phyloP scores from a whole-genome alignment of 129 eudicot genomes.

The Flaveria trinervia region DNA sequence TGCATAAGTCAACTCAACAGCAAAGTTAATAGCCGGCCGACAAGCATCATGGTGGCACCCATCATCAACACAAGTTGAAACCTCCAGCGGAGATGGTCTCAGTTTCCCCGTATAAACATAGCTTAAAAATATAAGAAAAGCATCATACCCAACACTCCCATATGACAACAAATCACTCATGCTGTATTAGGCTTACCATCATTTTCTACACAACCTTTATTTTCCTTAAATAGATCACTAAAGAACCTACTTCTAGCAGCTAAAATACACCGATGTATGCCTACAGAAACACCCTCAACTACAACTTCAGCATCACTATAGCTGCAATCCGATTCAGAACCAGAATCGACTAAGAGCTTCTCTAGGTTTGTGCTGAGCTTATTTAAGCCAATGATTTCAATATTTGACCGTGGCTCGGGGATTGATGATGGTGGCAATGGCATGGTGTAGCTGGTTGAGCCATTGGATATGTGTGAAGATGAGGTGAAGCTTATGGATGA shows the following conservation, averaged over 20 bases:
- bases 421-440: slow-evolving; percentile 31
- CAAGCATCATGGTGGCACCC: slow-evolving; percentile 78
- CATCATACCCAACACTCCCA: slow-evolving; percentile 66
- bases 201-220: slow-evolving; percentile 29
- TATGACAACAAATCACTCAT: slow-evolving; percentile 55
- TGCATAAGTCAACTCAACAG: slow-evolving; percentile 76
- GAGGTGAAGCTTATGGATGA: slow-evolving; percentile 64
- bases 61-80: slow-evolving; percentile 73
- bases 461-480: slow-evolving; percentile 57
- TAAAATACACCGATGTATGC: slow-evolving; percentile 77
- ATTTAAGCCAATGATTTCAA: slow-evolving; percentile 56
- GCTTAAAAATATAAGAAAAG: slow-evolving; percentile 57
- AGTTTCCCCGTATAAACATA: slow-evolving; percentile 81
- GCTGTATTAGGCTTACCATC: slow-evolving; percentile 48
- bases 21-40: slow-evolving; percentile 72
- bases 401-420: slow-evolving; percentile 41
- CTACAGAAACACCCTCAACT: slow-evolving; percentile 60
- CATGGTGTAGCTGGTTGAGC: slow-evolving; percentile 34
- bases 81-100: slow-evolving; percentile 65
- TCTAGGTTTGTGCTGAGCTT: slow-evolving; percentile 60
- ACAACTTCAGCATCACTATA: slow-evolving; percentile 69
- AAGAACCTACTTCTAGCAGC: slow-evolving; percentile 73
- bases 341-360: slow-evolving; percentile 47
- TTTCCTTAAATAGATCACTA: slow-evolving; percentile 48
- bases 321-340: slow-evolving; percentile 30